phyloP scores from a whole-genome alignment of 768 basidiomycete genomes.

The Hericium coralloides region DNA sequence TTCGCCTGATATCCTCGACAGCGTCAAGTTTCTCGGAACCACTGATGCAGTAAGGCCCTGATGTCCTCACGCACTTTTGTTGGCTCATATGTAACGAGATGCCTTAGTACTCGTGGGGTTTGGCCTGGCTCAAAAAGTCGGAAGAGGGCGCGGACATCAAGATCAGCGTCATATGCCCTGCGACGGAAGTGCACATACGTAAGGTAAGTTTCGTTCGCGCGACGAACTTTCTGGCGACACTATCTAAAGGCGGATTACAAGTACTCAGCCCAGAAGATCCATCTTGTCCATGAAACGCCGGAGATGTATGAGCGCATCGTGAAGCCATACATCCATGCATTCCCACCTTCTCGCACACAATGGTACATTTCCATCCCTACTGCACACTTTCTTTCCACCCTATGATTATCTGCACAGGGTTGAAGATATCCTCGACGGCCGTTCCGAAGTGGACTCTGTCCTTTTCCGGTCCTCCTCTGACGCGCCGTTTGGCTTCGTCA shows the following conservation, averaged over 20 bases:
- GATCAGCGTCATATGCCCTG: conserved; percentile 79
- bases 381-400: neutral
- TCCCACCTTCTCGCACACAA: conserved; percentile 69
- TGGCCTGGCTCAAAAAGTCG: conserved; percentile 53
- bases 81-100: neutral
- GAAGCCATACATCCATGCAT: conserved; percentile 66
- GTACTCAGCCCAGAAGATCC: conserved; percentile 67
- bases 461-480: conserved; percentile 45
- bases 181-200: conserved; percentile 81
- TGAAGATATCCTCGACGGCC: conserved; percentile 69
- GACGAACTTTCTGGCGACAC: no score
- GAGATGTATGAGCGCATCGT: conserved; percentile 63
- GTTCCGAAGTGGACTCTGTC: conserved; percentile 66
- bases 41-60: conserved; percentile 56
- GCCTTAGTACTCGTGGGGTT: conserved; percentile 70
- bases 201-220: conserved; percentile 40
- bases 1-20: conserved; percentile 31
- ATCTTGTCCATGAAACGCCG: conserved; percentile 80
- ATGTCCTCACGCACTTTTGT: conserved; percentile 6
- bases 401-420: conserved; percentile 47
- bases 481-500: conserved; percentile 50
- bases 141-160: conserved; percentile 57
- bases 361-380: conserved; percentile 41
- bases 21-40: conserved; percentile 39
- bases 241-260: conserved; percentile 18